These are phyloP conservation scores for Wickerhamiella brachini DNA, from an alignment of 805 yeast genomes.

Conservation along the genomic window DNA sequence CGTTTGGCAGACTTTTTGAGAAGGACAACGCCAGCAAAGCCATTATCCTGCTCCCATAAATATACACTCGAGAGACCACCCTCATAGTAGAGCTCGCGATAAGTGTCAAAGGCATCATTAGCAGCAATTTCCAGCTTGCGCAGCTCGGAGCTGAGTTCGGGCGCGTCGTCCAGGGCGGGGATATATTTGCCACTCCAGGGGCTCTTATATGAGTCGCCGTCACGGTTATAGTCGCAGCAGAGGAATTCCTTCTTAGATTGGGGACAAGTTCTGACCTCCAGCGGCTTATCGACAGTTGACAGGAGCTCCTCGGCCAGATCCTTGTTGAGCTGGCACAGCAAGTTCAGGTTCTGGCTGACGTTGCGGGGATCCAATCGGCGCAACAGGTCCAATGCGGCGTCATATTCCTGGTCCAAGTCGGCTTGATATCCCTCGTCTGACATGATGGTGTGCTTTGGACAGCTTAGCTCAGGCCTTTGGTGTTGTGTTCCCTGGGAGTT, in stretches of 20 bases:
- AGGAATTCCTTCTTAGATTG: constrained; percentile 53
- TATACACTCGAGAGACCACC: constrained; percentile 87
- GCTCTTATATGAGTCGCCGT: constrained; percentile 80
- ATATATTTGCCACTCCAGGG: constrained; percentile 78
- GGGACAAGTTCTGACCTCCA: constrained; percentile 38
- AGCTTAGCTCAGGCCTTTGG: no score
- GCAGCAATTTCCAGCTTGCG: constrained; percentile 68
- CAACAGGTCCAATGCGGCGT: constrained; percentile 65
- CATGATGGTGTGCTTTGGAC: constrained; percentile 3
- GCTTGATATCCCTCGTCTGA: constrained; percentile 51
- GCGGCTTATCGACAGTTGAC: constrained; percentile 77
- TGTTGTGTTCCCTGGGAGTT: no score
- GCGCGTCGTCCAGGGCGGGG: constrained; percentile 37
- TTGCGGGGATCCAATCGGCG: constrained; percentile 62
- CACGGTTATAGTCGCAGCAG: constrained; percentile 90
- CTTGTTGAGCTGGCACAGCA: constrained; percentile 40
- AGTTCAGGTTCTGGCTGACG: constrained; percentile 33
- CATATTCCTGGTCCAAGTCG: constrained; percentile 47
- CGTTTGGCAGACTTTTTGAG: constrained; percentile 43
- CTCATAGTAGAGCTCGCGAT: constrained; percentile 87
- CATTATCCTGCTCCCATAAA: constrained; percentile 75
- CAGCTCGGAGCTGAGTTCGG: constrained; percentile 53
- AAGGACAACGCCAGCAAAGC: constrained; percentile 85
- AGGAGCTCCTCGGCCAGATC: constrained; percentile 76
- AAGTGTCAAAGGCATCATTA: constrained; percentile 82